phyloP scores from a whole-genome alignment of 1,139 yeast species.

The Candida labiduridarum region DNA sequence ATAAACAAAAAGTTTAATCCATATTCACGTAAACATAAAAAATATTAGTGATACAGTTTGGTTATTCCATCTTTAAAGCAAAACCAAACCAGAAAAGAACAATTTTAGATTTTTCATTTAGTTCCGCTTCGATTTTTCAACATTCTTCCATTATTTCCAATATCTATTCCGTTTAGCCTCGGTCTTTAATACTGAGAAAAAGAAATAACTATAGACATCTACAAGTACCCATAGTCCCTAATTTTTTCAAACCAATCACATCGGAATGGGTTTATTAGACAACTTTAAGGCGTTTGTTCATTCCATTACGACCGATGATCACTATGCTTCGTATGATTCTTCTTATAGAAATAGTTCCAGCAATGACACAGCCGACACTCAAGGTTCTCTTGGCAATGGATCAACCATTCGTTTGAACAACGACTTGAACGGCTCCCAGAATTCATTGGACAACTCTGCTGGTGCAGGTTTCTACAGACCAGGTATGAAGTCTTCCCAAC shows the following conservation, averaged over 20 bases:
- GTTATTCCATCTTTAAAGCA: neutral
- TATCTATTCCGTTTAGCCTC: neutral
- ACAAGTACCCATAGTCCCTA: neutral
- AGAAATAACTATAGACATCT: neutral
- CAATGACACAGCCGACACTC: slow-evolving; percentile 14
- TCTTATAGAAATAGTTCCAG: slow-evolving; percentile 39
- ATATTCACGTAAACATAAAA: neutral
- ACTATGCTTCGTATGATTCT: slow-evolving; percentile 60
- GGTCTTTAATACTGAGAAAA: neutral
- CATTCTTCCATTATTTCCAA: neutral
- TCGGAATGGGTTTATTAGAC: slow-evolving; percentile 46
- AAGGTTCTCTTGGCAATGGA: slow-evolving; percentile 8
- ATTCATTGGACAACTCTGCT: slow-evolving; percentile 29
- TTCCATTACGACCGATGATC: slow-evolving; percentile 65
- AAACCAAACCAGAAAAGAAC: neutral
- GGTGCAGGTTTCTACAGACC: slow-evolving; percentile 35
- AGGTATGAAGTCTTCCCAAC: slow-evolving; percentile 38
- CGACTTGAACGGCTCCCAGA: slow-evolving; percentile 25
- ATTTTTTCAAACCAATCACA: neutral
- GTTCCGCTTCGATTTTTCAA: neutral
- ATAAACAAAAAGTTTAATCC: neutral
- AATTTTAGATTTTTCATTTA: neutral
- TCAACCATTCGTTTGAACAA: slow-evolving; percentile 11
- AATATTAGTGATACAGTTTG: neutral
- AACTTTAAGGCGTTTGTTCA: slow-evolving; percentile 55